A percentile compares a stretch with the other conserved stretches of the same genome.
phyloP scores from a whole-genome alignment of 805 yeast genomes.

The Spathaspora girioi region DNA sequence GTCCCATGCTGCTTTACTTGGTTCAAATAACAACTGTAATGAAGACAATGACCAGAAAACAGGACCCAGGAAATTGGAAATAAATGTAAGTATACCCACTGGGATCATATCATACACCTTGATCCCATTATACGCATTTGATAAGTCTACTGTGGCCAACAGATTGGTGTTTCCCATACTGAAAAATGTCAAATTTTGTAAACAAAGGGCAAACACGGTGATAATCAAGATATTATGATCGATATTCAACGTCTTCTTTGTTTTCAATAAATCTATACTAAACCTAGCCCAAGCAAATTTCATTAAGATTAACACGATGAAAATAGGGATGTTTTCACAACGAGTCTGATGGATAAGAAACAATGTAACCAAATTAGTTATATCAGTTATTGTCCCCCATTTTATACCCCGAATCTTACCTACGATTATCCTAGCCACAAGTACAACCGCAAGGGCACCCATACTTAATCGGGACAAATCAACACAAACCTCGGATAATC shows the following conservation, averaged over 20 bases:
- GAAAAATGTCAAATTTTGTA: slow-evolving; percentile 79
- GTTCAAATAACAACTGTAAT: slow-evolving; percentile 37
- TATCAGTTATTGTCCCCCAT: slow-evolving; percentile 30
- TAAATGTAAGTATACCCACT: slow-evolving; percentile 76
- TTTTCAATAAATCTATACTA: slow-evolving; percentile 1
- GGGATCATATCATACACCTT: slow-evolving; percentile 60
- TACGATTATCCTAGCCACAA: slow-evolving; percentile 26
- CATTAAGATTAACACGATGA: slow-evolving; percentile 32
- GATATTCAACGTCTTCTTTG: slow-evolving; percentile 8
- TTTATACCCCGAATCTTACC: slow-evolving; percentile 20
- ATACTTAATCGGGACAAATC: slow-evolving; percentile 22
- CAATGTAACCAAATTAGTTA: slow-evolving; percentile 33
- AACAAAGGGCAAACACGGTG: slow-evolving; percentile 40
- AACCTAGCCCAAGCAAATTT: slow-evolving; percentile 17
- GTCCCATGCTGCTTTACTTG: slow-evolving; percentile 13
- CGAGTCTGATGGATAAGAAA: slow-evolving; percentile 55
- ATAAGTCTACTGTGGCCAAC: slow-evolving; percentile 82
- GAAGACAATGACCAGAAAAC: slow-evolving; percentile 70
- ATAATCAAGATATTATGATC: slow-evolving; percentile 20
- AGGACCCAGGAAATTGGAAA: slow-evolving; percentile 84
- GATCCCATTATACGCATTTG: slow-evolving; percentile 91
- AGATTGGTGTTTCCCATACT: slow-evolving; percentile 90
- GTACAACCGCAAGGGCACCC: slow-evolving; percentile 20
- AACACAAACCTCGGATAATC: slow-evolving; percentile 20
- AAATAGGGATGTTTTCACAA: slow-evolving; percentile 53